Base-by-base conservation (phyloP, 805 yeast genomes). In the Helenozyma baotianmanensis region DNA sequence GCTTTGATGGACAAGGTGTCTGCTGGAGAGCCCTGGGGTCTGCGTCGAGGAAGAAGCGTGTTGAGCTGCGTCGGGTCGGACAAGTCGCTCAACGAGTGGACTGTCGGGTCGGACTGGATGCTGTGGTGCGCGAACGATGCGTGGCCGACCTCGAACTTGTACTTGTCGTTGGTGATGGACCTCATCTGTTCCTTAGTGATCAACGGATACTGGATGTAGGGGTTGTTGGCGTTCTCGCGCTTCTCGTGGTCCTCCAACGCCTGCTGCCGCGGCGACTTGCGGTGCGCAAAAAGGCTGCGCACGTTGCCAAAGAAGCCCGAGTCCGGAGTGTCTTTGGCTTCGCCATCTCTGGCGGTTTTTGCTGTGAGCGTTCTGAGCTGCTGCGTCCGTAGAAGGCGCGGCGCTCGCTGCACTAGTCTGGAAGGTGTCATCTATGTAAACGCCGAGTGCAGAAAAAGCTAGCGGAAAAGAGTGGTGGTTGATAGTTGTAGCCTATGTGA, bases 1-100 rank as follows among this genome's bases (percentile, higher is more conserved):
- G 72, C 73, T 40, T 69, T 68, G 28, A 74, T 63, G 6, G 74
- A 67, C 4, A 73, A 49, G 0, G 80, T 74, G 42, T 73, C 78
- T 10, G 58, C 61, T 0, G 76, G 76, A 14, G 74, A 68, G 3
- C 78, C 77, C 27, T 66, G 69, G 1, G 76, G 70, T 34, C 78
- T 47, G 49, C 78, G 55, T 40, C 69, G 57, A 3, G 78, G 79
- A 16, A 65, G 50, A 27, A 74, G 56, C 12, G 70, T 43, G 19
- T 70, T 64, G 23, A 71, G 51, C 33, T 60, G 67, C 0, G 76
- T 53, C 0, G 72, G 68, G 33, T 71, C 78, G 14, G 74, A 65
- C 38, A 74, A 54, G 40, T 74, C 80, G 36, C 74, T 62, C 16
- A 74, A 48, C 2, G 78, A 72, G 36, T 62, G 69, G 21, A 74